Percentiles rank a stretch among this genome's conserved stretches.
phyloP scores from a whole-genome alignment of 2,329 filamentous ascomycete genomes.

The Dothistroma septosporum region DNA sequence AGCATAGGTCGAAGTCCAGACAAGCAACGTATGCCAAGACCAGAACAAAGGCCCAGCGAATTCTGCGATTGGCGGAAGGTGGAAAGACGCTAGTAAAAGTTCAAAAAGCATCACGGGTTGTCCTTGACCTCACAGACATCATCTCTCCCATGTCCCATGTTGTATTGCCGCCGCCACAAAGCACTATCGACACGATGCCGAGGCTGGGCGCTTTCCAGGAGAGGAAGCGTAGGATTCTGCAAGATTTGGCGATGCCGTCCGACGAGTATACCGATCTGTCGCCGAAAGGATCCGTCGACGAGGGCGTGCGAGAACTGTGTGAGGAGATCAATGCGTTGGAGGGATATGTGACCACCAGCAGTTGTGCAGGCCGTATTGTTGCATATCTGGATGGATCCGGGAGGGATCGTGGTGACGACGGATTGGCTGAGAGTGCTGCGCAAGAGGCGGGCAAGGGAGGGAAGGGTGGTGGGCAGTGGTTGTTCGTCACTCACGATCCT shows the following conservation, averaged over 20 bases:
- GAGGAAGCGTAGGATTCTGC: conserved; percentile 70
- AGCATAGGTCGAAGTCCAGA: not conserved
- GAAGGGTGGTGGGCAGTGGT: conserved; percentile 80
- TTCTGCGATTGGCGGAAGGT: not conserved
- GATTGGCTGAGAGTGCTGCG: conserved; percentile 37
- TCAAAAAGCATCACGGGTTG: not conserved
- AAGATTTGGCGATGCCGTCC: conserved; percentile 63
- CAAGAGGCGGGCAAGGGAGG: conserved; percentile 59
- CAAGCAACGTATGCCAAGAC: not conserved
- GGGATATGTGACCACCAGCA: conserved; percentile 86
- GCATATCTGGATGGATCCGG: conserved; percentile 80
- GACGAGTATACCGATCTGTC: conserved; percentile 75
- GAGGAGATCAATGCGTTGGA: conserved; percentile 68
- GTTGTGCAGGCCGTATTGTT: conserved; percentile 81
- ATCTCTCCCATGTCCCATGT: not conserved
- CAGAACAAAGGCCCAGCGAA: not conserved
- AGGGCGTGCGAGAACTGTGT: conserved; percentile 71
- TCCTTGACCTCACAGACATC: not conserved
- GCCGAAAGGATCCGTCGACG: conserved; percentile 83
- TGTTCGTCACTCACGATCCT: conserved; percentile 82
- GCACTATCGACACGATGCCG: conserved; percentile 1
- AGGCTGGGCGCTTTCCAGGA: conserved; percentile 13
- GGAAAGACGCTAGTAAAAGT: not conserved
- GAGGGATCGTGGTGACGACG: conserved; percentile 23
- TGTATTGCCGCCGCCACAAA: not conserved